Evolutionary conservation across 805 yeast species (phyloP).

Genomic region (Saturnispora saitoi): DNA sequence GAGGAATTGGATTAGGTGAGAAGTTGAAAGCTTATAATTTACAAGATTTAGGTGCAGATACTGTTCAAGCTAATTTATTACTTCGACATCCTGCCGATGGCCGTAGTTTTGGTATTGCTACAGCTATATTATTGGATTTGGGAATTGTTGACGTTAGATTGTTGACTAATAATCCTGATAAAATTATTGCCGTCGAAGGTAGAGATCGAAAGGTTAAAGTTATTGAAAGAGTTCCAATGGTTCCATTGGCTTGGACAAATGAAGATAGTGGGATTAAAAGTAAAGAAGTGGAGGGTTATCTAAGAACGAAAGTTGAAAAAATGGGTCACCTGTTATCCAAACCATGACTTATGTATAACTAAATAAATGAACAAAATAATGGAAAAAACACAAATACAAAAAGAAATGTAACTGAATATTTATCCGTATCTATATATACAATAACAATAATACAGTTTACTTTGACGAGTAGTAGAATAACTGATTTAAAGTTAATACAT

Average conservation of each 20-base stretch:
- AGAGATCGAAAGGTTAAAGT: conserved; percentile 66
- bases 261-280: conserved; percentile 60
- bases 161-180: conserved; percentile 93
- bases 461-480: too few relatives aligned
- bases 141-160: conserved; percentile 65
- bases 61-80: conserved; percentile 90
- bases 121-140: conserved; percentile 81
- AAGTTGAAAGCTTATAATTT: conserved; percentile 92
- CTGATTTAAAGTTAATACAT: too few relatives aligned
- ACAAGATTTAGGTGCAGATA: conserved; percentile 97
- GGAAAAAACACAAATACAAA: too few relatives aligned
- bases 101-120: conserved; percentile 88
- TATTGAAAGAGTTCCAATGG: conserved; percentile 89
- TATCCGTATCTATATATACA: too few relatives aligned
- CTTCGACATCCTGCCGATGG: conserved; percentile 97
- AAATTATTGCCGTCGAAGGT: conserved; percentile 91
- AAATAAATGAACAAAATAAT: too few relatives aligned
- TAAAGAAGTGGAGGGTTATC: conserved; percentile 84
- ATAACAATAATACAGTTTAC: too few relatives aligned
- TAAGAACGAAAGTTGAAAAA: conserved; percentile 87
- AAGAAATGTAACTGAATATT: neutral
- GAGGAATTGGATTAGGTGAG: conserved; percentile 98
- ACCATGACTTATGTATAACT: conserved; percentile 14
- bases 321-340: conserved; percentile 88
- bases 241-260: conserved; percentile 85